Evolutionary conservation across 805 yeast genomes (phyloP).

Genomic region (Cyberlindnera samutprakarnensis): DNA sequence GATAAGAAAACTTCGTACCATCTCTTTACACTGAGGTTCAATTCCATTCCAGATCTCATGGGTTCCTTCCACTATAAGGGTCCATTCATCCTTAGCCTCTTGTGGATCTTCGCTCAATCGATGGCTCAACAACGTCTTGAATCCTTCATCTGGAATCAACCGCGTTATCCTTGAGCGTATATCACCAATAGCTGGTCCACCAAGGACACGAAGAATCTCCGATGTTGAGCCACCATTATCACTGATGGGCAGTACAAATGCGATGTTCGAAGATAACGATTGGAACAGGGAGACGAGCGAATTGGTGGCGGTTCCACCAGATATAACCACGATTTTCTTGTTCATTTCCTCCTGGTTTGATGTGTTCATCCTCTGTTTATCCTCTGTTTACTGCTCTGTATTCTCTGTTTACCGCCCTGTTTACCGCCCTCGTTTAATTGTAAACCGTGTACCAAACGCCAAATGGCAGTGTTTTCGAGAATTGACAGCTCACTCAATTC

Average conservation of each 20-base stretch:
- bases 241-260: conserved; percentile 74
- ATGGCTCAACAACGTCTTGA: conserved; percentile 33
- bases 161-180: conserved; percentile 74
- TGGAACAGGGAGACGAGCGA: conserved; percentile 56
- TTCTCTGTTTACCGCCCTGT: no score
- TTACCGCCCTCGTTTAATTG: no score
- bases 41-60: conserved; percentile 62
- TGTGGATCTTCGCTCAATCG: conserved; percentile 41
- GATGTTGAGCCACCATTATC: conserved; percentile 96
- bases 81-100: conserved; percentile 69
- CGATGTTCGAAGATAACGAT: conserved; percentile 32
- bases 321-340: conserved; percentile 37
- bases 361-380: no score
- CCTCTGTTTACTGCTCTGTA: no score
- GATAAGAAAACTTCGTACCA: conserved; percentile 68
- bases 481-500: no score
- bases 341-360: no score
- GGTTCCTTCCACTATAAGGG: conserved; percentile 66
- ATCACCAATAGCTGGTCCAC: conserved; percentile 96
- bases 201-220: conserved; percentile 75
- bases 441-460: no score
- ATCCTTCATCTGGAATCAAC: conserved; percentile 49
- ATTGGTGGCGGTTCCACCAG: conserved; percentile 89
- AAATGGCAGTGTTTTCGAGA: no score
- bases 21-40: conserved; percentile 53